Evolutionary conservation across 176 grass and related monocot species (phyloP).

Genomic region (Echinochloa phyllopogon): DNA sequence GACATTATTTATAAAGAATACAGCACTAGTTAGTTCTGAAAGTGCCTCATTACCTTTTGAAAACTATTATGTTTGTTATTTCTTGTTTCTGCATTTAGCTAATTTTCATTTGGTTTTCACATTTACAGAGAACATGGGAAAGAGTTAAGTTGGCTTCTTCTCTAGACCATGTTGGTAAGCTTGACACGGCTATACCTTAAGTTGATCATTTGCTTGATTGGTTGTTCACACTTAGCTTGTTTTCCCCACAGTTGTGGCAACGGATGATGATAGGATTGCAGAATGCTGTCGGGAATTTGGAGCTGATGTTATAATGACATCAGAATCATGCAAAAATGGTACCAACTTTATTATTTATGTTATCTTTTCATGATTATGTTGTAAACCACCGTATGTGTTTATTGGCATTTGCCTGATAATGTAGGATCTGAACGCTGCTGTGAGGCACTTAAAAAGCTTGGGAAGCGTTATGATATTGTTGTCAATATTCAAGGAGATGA

Average conservation of each 20-base stretch:
- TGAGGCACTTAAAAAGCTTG: conserved; percentile 83
- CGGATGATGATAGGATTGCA: conserved; percentile 91
- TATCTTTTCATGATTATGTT: conserved; percentile 12
- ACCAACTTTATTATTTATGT: conserved; percentile 13
- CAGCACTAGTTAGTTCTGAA: neutral
- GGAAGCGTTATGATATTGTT: conserved; percentile 84
- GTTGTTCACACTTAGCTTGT: conserved; percentile 14
- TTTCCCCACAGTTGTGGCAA: conserved; percentile 72
- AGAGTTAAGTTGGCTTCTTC: conserved; percentile 85
- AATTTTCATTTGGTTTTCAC: neutral
- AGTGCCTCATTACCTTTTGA: neutral
- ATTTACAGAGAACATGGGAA: conserved; percentile 92
- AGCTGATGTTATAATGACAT: conserved; percentile 97
- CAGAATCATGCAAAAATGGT: conserved; percentile 95
- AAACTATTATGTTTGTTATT: neutral
- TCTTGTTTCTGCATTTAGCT: neutral
- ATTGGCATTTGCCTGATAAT: conserved; percentile 23
- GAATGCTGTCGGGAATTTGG: conserved; percentile 97
- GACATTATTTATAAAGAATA: neutral
- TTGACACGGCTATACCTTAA: neutral
- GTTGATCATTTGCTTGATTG: neutral
- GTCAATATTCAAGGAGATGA: conserved; percentile 99
- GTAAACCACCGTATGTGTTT: neutral
- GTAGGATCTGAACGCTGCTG: conserved; percentile 91
- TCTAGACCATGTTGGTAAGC: conserved; percentile 84